These are phyloP conservation scores for Malus domestica DNA, from an alignment of 306 rosid species.

Conservation along the genomic window DNA sequence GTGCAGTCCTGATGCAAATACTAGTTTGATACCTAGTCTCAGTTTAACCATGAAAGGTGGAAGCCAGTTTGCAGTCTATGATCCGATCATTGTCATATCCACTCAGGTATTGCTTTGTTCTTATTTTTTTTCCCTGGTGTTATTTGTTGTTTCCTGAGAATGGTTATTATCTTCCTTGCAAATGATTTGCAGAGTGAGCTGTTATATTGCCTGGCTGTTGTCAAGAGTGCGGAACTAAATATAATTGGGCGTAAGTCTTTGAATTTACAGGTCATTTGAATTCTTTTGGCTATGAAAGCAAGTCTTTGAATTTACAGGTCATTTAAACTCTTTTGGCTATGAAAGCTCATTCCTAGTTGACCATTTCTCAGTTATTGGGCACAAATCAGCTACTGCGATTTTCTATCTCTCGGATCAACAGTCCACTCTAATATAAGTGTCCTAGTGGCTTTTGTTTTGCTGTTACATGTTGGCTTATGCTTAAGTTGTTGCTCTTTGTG, in stretches of 20 bases:
- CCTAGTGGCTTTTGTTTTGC: constrained; percentile 1
- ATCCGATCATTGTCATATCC: constrained; percentile 77
- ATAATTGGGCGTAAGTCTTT: constrained; percentile 84
- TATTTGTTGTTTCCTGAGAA: constrained; percentile 12
- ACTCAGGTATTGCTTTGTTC: constrained; percentile 41
- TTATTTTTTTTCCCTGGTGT: background rate
- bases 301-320: constrained; percentile 33
- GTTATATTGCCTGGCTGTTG: constrained; percentile 82
- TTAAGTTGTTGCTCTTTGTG: constrained; percentile 22
- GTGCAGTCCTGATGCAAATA: constrained; percentile 67
- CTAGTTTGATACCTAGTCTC: constrained; percentile 62
- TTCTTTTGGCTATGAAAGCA: constrained; percentile 1
- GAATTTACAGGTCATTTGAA: constrained; percentile 10
- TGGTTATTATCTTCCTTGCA: constrained; percentile 13
- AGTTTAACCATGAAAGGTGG: constrained; percentile 81
- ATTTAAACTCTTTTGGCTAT: background rate
- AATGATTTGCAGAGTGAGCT: constrained; percentile 53
- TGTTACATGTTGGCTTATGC: constrained; percentile 1
- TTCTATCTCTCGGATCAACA: background rate
- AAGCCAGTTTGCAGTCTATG: constrained; percentile 59
- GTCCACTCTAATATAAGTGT: background rate
- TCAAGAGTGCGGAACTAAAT: constrained; percentile 66
- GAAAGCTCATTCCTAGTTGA: background rate
- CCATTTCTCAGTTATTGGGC: background rate
- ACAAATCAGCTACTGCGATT: background rate